phyloP scores from a whole-genome alignment of 371 early-diverging fungal species.

The Mortierella sp. region DNA sequence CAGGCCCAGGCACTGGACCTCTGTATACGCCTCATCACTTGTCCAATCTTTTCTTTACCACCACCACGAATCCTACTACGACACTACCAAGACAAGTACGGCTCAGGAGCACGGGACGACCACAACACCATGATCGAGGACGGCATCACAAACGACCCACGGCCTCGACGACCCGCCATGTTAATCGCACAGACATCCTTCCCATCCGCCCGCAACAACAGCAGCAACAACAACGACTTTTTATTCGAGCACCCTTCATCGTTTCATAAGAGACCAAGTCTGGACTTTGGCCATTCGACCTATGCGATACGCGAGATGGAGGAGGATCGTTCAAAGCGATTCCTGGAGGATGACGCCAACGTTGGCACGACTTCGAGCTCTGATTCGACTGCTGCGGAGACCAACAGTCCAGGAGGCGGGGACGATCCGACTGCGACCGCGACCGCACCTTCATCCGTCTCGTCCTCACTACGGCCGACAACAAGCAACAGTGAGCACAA shows the following conservation, averaged over 20 bases:
- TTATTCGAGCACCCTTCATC: slow-evolving; percentile 18
- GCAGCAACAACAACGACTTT: slow-evolving; percentile 17
- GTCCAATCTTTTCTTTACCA: slow-evolving; percentile 51
- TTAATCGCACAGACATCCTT: slow-evolving; percentile 28
- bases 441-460: background rate
- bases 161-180: slow-evolving; percentile 42
- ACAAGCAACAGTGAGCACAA: background rate
- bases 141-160: slow-evolving; percentile 53
- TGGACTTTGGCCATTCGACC: background rate
- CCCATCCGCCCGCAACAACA: slow-evolving; percentile 29
- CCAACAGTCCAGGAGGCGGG: background rate
- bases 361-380: slow-evolving; percentile 40
- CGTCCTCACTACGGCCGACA: background rate
- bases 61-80: slow-evolving; percentile 37
- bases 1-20: slow-evolving; percentile 50
- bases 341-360: slow-evolving; percentile 17
- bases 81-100: slow-evolving; percentile 43
- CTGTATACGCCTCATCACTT: slow-evolving; percentile 40
- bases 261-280: background rate
- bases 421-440: background rate
- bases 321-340: slow-evolving; percentile 15
- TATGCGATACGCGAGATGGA: slow-evolving; percentile 7
- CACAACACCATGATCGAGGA: slow-evolving; percentile 52
- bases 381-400: slow-evolving; percentile 19
- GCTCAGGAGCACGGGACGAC: slow-evolving; percentile 23